A percentile compares a stretch with the other conserved stretches of the same genome.
Conservation (phyloP, 371 early-diverging fungal genomes). For the Syncephalastrum racemosum region DNA sequence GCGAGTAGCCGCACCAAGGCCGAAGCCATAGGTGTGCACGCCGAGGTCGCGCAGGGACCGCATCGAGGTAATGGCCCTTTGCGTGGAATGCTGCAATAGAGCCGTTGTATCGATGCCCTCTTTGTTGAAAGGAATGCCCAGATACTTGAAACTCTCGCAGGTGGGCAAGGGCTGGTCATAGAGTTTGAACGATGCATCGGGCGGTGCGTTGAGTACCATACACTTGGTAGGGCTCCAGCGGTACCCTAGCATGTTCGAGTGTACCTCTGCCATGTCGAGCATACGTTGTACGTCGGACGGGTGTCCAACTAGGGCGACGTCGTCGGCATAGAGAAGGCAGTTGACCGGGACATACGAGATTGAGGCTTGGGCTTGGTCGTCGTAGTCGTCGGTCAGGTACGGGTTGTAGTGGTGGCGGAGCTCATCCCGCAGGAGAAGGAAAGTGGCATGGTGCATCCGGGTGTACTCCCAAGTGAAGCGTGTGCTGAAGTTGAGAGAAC, state of each 20-base stretch:
- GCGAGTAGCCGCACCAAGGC: slow-evolving; percentile 4
- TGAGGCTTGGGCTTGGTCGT: too few relatives aligned
- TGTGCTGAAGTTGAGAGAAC: too few relatives aligned
- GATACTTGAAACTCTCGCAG: slow-evolving; percentile 1
- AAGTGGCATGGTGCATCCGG: too few relatives aligned
- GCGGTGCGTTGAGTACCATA: slow-evolving; percentile 11
- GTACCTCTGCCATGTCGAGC: slow-evolving; percentile 6
- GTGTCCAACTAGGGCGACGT: too few relatives aligned
- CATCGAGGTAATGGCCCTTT: slow-evolving; percentile 8
- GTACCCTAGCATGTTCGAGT: slow-evolving; percentile 14
- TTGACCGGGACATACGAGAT: too few relatives aligned
- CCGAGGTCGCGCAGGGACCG: not conserved
- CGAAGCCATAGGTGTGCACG: slow-evolving; percentile 12
- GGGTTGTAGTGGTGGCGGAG: too few relatives aligned
- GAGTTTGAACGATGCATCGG: not conserved
- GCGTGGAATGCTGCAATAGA: not conserved
- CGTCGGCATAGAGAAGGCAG: slow-evolving; percentile 15
- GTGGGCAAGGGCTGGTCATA: slow-evolving; percentile 6
- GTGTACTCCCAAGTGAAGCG: too few relatives aligned
- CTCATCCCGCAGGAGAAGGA: too few relatives aligned
- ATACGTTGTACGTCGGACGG: slow-evolving; percentile 3
- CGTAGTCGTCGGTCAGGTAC: too few relatives aligned
- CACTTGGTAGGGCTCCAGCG: slow-evolving; percentile 24
- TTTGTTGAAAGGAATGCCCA: slow-evolving; percentile 13
- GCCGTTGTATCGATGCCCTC: slow-evolving; percentile 9